Evolutionary conservation across 1,284 basidiomycete genomes (phyloP), one percentile per base, ranked within the genome.

Genomic region (Caloboletus inedulis): DNA sequence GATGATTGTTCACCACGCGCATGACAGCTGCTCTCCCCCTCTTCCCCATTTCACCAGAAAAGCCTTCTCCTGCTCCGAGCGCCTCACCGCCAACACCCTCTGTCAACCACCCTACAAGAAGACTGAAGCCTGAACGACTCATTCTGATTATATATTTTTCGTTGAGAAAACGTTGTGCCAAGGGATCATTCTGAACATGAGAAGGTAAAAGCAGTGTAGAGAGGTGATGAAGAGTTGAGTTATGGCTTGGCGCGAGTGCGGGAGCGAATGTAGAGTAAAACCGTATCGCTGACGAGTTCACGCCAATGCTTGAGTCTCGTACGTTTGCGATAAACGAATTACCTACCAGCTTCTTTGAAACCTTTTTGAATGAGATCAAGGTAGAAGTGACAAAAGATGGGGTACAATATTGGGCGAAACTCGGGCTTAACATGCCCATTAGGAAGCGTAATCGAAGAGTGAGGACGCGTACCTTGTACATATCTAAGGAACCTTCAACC

Each of bases 371-470:
- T 87, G 44, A 99, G 80, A 69, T 98, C 95, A 33, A 99, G 79
- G 71, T 96, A 98, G 64, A 97, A 97, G 72, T 99, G 94, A 39
- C 91, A 93, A 68, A 98, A 99, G 56, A 99, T 89, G 4, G 97
- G 97, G 64, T 95, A 95, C 16, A 98, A 74, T 33, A 99, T 87
- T 34, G 94, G 92, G 56, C 90, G 78, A 59, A 99, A 89, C 71
- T 99, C 95, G 53, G 94, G 92, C 91, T 94, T 65, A 5, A 30
- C 33, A 37, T 39, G 43, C 8, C 34, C 12, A n/a, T 49, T 43
- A 59, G 55, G 44, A 49, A 55, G 41, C 23, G 31, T 41, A 27
- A 57, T 35, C 18, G 18, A 39, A 29, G 27, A 43, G 41, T 33
- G 52, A 59, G 30, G 48, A 45, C 18, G 56, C 78, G 59, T 69